Base-by-base conservation (phyloP, 257 asterid species). In the Petunia secreta region DNA sequence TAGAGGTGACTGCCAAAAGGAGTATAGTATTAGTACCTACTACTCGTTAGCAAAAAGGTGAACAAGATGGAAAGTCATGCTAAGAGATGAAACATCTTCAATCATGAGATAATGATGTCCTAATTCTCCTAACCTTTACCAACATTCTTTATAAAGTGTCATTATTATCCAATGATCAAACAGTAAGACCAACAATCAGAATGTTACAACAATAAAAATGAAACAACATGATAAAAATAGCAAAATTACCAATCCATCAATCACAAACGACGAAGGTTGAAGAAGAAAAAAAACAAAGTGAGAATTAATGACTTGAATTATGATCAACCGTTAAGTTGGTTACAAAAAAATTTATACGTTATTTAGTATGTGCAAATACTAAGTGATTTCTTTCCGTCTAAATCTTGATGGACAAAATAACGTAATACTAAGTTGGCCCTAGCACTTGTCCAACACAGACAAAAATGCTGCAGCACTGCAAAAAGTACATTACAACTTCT, bases 21-120 rank as follows among this genome's bases (percentile, higher is more conserved):
- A 48, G 2, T 48, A 13, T 54, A 54, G n/a, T 54, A 54, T 54
- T 54, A 54, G 59, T 54, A 4, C 63, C 63, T 15, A 58, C 63
- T 57, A 10, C 11, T 59, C 4, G 39, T 16, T 59, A 59, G 38
- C 13, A 60, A 4, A 81, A 82, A 84, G 85, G 84, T 82, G 59
- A 60, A 58, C 78, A 63, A 65, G 88, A 78, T 86, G 79, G 82
- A 60, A 80, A 52, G 87, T 85, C 90, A 50, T 57, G 79, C 78
- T 84, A 15, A 69, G 77, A 59, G 86, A 80, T 76, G 78, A 77
- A 62, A 58, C 75, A 60, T 48, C 75, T 75, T 82, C 80, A 83
- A 76, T 84, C 78, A 80, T 34, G 38, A 34, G 48, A 77, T 86
- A 10, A 84, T 86, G 46, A 80, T 81, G 84, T 64, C 80, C 7